Base-by-base conservation (phyloP, 441 rosid genomes). In the Eruca vesicaria region DNA sequence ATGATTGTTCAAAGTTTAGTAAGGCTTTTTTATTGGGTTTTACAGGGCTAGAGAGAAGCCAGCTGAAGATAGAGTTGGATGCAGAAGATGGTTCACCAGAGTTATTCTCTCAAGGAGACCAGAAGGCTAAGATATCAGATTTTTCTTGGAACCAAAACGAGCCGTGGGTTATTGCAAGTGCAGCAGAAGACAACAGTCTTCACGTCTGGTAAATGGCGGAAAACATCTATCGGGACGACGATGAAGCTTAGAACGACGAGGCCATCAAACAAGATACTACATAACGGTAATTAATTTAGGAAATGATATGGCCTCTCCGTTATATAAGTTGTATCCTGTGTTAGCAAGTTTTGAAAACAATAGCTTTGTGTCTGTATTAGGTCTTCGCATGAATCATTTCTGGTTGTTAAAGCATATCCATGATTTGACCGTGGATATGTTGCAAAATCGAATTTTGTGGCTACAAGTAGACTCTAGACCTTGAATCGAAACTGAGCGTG, bases 41-140 rank as follows among this genome's bases (percentile, higher is more conserved):
- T 75, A 68, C 78, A 94, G 96, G 87, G 89, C 92, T 10, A 96
- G 96, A 56, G 98, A 93, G 33, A 98, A 95, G 83, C n/a, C 96
- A 89, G 82, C 67, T 86, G 29, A 93, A 91, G 82, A 68, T 86
- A 16, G 94, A 89, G 78, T 78, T 92, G 57, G 97, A 93, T 79
- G 94, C 88, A 1, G 93, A 91, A 45, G 98, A 90, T 74, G 92
- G 98, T 60, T 92, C 97, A 41, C 93, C 98, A 0, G 99, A 92
- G 82, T 90, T 92, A 26, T 95, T 92, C 77, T 86, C 91, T 29
- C 98, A 87, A 33, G 98, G 94, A 60, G 98, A 98, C 45, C 96
- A 95, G 81, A 89, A 84, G 78, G 90, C 90, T 3, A 89, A 86
- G 82, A 87, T 95, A 66, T 86, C 93, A 9, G 97, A 95, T 71